Base-by-base conservation (phyloP, 176 grass and related monocot species). In the Ensete ventricosum region DNA sequence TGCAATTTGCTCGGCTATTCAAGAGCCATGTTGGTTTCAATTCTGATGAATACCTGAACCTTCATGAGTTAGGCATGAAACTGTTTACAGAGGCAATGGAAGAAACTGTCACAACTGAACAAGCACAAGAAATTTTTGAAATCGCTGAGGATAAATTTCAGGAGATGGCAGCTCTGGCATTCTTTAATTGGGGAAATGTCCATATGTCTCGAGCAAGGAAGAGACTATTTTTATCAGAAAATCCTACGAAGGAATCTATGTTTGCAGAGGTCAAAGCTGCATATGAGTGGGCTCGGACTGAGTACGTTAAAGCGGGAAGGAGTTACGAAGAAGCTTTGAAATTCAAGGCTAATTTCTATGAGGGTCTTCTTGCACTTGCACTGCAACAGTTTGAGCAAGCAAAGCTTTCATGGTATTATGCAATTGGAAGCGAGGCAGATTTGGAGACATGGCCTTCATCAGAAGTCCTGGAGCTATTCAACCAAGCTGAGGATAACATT, bases 341-440 rank as follows among this genome's bases (percentile, higher is more conserved):
- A 29, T 73, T 89, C 12, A 92, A 96, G 67, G 85, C 87, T 2
- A 83, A 96, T 43, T 92, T 96, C 52, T 96, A 89, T 55, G 92
- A 96, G 78, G 89, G 85, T 17, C 81, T 87, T 67, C 76, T 92
- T 72, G 92, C 92, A n/a, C 87, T 96, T 34, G 92, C 78, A 6
- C 82, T 87, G 54, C 86, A 88, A n/a, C 82, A 96, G 71, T 96
- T 96, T 62, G 92, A 96, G 78, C 89, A 92, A 52, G 92, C 92
- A 75, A 96, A 90, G 72, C 92, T 96, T 88, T 90, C 87, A 51
- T 96, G 92, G 92, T 76, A 82, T 58, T 89, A 96, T 53, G 89
- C 79, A 55, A 73, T 87, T 71, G 85, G 87, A 54, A 89, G 84
- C 21, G 86, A 88, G 67, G 77, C 80, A 50, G 89, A 88, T 11